These are phyloP conservation scores for Trichophyton verrucosum DNA, from an alignment of 2,329 filamentous ascomycete species.

Conservation along the genomic window DNA sequence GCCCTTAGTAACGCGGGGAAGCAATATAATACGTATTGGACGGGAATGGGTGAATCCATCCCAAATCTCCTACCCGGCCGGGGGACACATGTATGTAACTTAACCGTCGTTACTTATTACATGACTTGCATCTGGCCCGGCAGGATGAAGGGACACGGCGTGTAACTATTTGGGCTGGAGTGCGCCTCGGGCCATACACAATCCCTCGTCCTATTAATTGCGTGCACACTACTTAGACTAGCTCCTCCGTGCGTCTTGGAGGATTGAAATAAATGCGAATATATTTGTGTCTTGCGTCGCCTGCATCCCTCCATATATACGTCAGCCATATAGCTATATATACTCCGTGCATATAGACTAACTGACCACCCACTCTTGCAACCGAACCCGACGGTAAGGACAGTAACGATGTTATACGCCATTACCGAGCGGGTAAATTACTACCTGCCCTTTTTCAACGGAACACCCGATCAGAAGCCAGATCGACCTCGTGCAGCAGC, in stretches of 20 bases:
- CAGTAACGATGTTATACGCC: neutral
- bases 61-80: neutral
- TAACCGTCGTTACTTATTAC: neutral
- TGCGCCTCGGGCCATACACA: neutral
- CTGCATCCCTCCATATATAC: neutral
- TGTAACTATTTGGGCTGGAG: neutral
- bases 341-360: neutral
- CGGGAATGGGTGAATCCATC: neutral
- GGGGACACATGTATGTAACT: too few species aligned
- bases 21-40: neutral
- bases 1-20: neutral
- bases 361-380: too few species aligned
- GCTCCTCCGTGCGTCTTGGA: neutral
- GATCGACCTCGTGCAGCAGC: neutral
- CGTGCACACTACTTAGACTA: neutral
- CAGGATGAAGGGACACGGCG: neutral
- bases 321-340: neutral
- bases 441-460: constrained; percentile 4
- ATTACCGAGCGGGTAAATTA: neutral
- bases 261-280: neutral
- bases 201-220: too few species aligned
- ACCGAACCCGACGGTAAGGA: neutral
- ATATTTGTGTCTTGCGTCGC: neutral
- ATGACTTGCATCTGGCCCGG: neutral
- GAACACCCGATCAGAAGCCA: neutral